Evolutionary conservation across 2,329 filamentous ascomycete genomes (phyloP), one percentile per base, ranked within the genome.

Genomic region (Penicillium sp.): DNA sequence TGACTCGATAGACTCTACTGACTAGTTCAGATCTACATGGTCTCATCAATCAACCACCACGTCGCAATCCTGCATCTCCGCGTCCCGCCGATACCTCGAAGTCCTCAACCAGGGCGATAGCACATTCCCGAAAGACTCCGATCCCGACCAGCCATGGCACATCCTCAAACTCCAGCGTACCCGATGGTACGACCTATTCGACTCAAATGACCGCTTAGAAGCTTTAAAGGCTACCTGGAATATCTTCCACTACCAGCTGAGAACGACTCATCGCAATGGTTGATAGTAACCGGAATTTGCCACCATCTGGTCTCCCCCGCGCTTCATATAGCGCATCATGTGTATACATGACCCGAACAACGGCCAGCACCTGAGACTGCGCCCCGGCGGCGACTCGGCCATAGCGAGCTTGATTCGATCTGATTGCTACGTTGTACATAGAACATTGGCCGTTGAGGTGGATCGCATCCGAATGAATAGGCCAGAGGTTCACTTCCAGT

Each of bases 21-120:
- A 31, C 37, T 10, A 29, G 47, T 37, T 24, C 13, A 83, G 78
- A 73, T 83, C 42, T 82, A 79, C 64, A 75, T 82, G 71, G 58
- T 83, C 39, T 82, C 80, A 10, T 78, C 78, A 20, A 69, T 83
- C 52, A 82, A 82, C 60, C 80, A 82, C 63, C 81, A 84, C 55
- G 70, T 83, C 50, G 74, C 77, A 46, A 74, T 84, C 39, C 61
- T 84, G 42, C 79, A 78, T 54, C 68, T 84, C 39, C 76, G 74
- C 26, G 71, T 84, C 36, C 60, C 66, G 68, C 20, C 68, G 72
- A 16, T 84, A 84, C 59, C 60, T 81, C 27, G 72, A 77, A n/a
- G 74, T 74, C 53, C 65, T 84, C 31, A 72, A 70, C 9, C 68
- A 68, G 4, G 78, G 76, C 6, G 57, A 59, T 13, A 65, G 62